A percentile compares a stretch with the other conserved stretches of the same genome.
phyloP scores from a whole-genome alignment of 495 filamentous ascomycete species.

The Hyaloscypha hepaticicola region DNA sequence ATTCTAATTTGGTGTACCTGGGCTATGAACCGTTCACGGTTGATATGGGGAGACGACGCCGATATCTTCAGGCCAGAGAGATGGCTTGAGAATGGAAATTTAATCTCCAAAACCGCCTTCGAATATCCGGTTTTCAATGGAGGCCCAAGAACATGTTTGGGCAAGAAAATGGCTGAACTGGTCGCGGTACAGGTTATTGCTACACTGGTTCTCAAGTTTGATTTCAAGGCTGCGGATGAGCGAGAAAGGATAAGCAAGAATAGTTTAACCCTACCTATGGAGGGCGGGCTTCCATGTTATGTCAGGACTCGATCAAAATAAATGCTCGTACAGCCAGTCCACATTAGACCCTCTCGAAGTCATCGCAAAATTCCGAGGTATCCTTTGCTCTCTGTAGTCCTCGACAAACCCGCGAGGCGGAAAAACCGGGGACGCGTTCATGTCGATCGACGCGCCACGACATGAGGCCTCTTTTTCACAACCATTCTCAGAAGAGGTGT shows the following conservation, averaged over 20 bases:
- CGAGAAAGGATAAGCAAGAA: conserved; percentile 52
- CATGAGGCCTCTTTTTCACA: no score
- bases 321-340: no score
- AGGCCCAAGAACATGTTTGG: conserved; percentile 54
- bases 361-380: no score
- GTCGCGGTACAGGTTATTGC: conserved; percentile 54
- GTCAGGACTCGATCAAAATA: conserved; percentile 15
- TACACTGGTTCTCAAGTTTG: conserved; percentile 45
- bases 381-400: no score
- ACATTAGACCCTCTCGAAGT: no score
- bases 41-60: conserved; percentile 55
- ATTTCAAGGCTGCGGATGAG: conserved; percentile 44
- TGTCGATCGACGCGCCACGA: no score
- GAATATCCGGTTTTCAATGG: conserved; percentile 65
- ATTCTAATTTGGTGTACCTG: conserved; percentile 59
- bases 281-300: conserved; percentile 50
- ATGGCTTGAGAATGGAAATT: conserved; percentile 45
- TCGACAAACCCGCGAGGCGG: no score
- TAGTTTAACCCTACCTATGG: conserved; percentile 60
- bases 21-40: conserved; percentile 57
- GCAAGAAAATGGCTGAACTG: conserved; percentile 59
- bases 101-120: conserved; percentile 45
- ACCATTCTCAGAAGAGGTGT: no score
- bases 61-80: conserved; percentile 52
- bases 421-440: no score